These are phyloP conservation scores for Usnea hakonensis DNA, from an alignment of 495 filamentous ascomycete genomes.

Conservation along the genomic window DNA sequence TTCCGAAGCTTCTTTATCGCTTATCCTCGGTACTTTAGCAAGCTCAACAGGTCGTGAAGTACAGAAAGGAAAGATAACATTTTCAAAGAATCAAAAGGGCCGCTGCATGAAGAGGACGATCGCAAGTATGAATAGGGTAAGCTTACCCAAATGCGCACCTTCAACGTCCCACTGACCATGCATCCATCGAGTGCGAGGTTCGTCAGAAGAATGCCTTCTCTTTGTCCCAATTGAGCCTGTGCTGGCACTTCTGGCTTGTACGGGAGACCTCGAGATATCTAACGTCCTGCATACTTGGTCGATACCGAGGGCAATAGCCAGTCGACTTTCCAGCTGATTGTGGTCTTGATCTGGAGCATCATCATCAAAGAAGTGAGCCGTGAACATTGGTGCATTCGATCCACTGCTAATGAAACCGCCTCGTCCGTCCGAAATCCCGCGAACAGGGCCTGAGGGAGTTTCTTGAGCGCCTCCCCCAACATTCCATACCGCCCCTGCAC, in stretches of 20 bases:
- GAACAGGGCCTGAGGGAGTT: constrained; percentile 35
- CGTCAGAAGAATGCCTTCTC: constrained; percentile 2
- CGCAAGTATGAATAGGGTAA: constrained; percentile 2
- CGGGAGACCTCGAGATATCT: constrained; percentile 28
- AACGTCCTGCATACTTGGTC: constrained; percentile 59
- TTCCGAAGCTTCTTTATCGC: constrained; percentile 16
- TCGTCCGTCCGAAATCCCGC: constrained; percentile 50
- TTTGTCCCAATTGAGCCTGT: constrained; percentile 13
- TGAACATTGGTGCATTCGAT: constrained; percentile 67
- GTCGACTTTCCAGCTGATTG: constrained; percentile 62
- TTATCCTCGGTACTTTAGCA: constrained; percentile 3
- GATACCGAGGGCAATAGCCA: constrained; percentile 79
- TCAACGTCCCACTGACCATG: constrained; percentile 52
- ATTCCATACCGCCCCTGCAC: constrained; percentile 68
- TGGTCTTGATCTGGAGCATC: constrained; percentile 49
- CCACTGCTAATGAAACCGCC: constrained; percentile 58
- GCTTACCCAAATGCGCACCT: constrained; percentile 44
- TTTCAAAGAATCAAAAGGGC: background rate
- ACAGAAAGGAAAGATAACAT: background rate
- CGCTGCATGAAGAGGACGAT: background rate
- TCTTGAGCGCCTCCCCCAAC: constrained; percentile 61
- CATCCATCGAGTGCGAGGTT: constrained; percentile 43
- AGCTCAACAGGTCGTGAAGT: background rate
- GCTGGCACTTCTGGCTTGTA: constrained; percentile 12
- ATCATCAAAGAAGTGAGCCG: constrained; percentile 55